Evolutionary conservation across 2,329 filamentous ascomycete species (phyloP).

Genomic region (Aspergillus hiratsukae): DNA sequence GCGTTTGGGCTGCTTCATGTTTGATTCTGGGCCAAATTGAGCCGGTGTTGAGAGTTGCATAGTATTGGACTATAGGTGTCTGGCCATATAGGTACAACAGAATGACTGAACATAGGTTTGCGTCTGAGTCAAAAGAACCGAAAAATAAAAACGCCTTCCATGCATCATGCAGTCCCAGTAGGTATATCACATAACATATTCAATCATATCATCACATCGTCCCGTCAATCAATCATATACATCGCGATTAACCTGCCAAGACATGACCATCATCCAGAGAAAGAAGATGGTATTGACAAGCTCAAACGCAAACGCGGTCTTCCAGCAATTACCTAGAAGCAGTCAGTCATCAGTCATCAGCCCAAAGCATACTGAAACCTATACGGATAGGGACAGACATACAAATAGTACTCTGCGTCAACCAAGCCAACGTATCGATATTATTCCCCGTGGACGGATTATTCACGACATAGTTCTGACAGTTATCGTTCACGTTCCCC

Average conservation of each 20-base stretch:
- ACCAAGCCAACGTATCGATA: constrained; percentile 55
- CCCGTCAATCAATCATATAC: constrained; percentile 15
- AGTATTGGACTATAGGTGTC: neutral
- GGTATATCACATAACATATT: neutral
- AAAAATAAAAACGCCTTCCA: constrained; percentile 3
- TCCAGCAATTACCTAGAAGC: constrained; percentile 54
- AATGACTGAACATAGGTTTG: neutral
- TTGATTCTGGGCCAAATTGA: neutral
- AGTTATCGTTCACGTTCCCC: constrained; percentile 56
- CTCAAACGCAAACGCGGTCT: constrained; percentile 60
- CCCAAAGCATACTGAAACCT: neutral
- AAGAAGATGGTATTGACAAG: constrained; percentile 60
- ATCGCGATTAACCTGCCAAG: constrained; percentile 48
- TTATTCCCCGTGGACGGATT: constrained; percentile 45
- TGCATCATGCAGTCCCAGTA: neutral
- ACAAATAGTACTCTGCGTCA: constrained; percentile 62
- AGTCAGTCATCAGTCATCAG: constrained; percentile 5
- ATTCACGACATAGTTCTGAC: constrained; percentile 53
- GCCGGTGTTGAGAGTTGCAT: neutral
- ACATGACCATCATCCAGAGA: constrained; percentile 63
- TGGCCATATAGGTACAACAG: neutral
- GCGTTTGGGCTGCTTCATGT: constrained; percentile 13
- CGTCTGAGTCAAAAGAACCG: constrained; percentile 3
- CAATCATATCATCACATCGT: neutral
- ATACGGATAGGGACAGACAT: constrained; percentile 22